Percentiles rank a stretch among this genome's conserved stretches.
Evolutionary conservation across 1,139 yeast species (phyloP).

Genomic region (Martiniozyma asiatica): DNA sequence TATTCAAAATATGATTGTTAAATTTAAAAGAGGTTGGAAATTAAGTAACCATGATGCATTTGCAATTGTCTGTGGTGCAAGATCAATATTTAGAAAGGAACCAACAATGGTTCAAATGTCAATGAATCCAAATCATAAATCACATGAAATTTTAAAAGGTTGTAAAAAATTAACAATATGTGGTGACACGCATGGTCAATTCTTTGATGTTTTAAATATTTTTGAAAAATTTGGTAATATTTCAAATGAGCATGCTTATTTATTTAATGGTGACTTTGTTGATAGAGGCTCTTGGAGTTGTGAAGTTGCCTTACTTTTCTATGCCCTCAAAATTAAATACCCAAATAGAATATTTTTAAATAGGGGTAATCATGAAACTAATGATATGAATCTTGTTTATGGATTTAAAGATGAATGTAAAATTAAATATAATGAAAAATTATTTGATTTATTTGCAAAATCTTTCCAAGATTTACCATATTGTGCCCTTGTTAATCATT

Average conservation of each 20-base stretch:
- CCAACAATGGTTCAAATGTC: constrained; percentile 66
- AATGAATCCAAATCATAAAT: constrained; percentile 11
- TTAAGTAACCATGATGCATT: constrained; percentile 75
- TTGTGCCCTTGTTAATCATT: constrained; percentile 72
- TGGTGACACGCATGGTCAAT: constrained; percentile 98
- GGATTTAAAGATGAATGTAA: constrained; percentile 97
- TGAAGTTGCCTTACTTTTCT: constrained; percentile 80
- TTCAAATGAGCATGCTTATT: constrained; percentile 51
- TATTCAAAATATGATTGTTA: constrained; percentile 50
- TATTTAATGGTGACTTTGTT: constrained; percentile 95
- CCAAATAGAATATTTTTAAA: constrained; percentile 70
- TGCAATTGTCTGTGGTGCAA: constrained; percentile 68
- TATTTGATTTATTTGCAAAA: constrained; percentile 79
- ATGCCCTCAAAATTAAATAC: constrained; percentile 63
- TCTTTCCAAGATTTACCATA: constrained; percentile 81
- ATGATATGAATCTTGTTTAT: constrained; percentile 92
- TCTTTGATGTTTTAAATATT: constrained; percentile 74
- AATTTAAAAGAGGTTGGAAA: constrained; percentile 61
- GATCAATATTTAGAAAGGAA: constrained; percentile 52
- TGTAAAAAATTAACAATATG: constrained; percentile 56
- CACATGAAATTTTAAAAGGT: constrained; percentile 16
- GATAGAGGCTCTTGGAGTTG: constrained; percentile 98
- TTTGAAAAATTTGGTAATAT: constrained; percentile 63
- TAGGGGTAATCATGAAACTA: constrained; percentile 95
- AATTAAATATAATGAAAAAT: constrained; percentile 69